These are phyloP conservation scores for Yamadazyma diddensiae DNA, from an alignment of 1,139 yeast genomes.

Conservation along the genomic window DNA sequence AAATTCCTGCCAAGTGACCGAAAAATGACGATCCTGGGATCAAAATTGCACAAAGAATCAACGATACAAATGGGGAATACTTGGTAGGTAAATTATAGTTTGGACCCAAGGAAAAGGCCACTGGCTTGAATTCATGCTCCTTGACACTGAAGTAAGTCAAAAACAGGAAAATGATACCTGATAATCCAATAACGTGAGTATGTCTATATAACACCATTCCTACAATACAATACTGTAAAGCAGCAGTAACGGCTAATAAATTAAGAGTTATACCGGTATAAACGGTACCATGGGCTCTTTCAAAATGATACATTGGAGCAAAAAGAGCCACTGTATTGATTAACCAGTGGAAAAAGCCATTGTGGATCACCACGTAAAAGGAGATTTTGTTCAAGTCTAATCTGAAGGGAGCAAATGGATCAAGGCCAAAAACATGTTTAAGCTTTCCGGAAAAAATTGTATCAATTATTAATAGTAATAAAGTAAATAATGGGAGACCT, in stretches of 20 bases:
- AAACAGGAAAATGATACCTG: slow-evolving; percentile 77
- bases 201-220: slow-evolving; percentile 56
- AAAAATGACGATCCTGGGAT: slow-evolving; percentile 57
- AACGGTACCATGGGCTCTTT: slow-evolving; percentile 76
- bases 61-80: slow-evolving; percentile 53
- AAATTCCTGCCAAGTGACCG: slow-evolving; percentile 59
- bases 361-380: slow-evolving; percentile 73
- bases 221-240: slow-evolving; percentile 57
- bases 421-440: slow-evolving; percentile 32
- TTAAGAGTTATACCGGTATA: slow-evolving; percentile 83
- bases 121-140: slow-evolving; percentile 54
- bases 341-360: slow-evolving; percentile 57
- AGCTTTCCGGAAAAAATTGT: slow-evolving; percentile 17
- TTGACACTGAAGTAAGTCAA: slow-evolving; percentile 60
- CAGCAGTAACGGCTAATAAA: slow-evolving; percentile 68
- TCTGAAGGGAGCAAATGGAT: slow-evolving; percentile 55
- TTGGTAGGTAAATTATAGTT: slow-evolving; percentile 55
- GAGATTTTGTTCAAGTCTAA: slow-evolving; percentile 65
- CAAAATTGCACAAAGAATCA: slow-evolving; percentile 51
- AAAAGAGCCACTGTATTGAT: slow-evolving; percentile 59
- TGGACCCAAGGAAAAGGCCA: slow-evolving; percentile 22
- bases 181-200: slow-evolving; percentile 58
- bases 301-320: slow-evolving; percentile 68
- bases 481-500: slow-evolving; percentile 59
- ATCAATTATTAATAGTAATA: slow-evolving; percentile 34